Conservation (phyloP, 2,329 filamentous ascomycete species). For the Verticillium zaregamsianum region DNA sequence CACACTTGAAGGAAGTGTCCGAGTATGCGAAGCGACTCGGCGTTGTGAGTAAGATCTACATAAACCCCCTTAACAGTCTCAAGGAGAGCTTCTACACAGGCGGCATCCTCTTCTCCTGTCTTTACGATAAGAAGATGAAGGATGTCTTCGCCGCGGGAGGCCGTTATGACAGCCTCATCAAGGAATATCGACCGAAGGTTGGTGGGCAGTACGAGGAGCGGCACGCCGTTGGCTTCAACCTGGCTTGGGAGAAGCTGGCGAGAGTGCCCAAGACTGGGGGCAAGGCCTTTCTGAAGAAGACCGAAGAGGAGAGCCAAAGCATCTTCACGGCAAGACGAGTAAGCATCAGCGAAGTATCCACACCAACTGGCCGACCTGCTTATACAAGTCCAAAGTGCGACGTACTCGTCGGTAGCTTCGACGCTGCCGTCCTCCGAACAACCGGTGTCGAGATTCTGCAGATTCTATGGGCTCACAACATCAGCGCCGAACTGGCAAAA, state of each 20-base stretch:
- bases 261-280: conserved; percentile 54
- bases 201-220: conserved; percentile 58
- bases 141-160: conserved; percentile 92
- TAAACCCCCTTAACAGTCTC: conserved; percentile 80
- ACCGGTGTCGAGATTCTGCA: conserved; percentile 74
- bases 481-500: conserved; percentile 82
- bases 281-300: conserved; percentile 64
- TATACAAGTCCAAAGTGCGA: conserved; percentile 58
- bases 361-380: neutral
- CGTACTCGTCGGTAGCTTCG: conserved; percentile 85
- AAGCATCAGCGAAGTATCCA: conserved; percentile 23
- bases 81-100: conserved; percentile 88
- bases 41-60: conserved; percentile 72
- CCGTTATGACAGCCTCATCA: conserved; percentile 85
- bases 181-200: conserved; percentile 71
- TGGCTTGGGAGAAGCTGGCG: conserved; percentile 81
- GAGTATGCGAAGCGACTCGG: conserved; percentile 73
- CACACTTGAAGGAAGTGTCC: conserved; percentile 74
- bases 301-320: conserved; percentile 56
- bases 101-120: conserved; percentile 83
- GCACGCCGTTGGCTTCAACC: conserved; percentile 87
- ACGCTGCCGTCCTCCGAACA: conserved; percentile 69
- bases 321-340: conserved; percentile 62
- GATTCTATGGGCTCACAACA: conserved; percentile 75
- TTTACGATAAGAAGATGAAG: conserved; percentile 78